These are phyloP conservation scores for Paraphaeosphaeria minitans DNA, from an alignment of 2,329 filamentous ascomycete genomes.

Conservation along the genomic window DNA sequence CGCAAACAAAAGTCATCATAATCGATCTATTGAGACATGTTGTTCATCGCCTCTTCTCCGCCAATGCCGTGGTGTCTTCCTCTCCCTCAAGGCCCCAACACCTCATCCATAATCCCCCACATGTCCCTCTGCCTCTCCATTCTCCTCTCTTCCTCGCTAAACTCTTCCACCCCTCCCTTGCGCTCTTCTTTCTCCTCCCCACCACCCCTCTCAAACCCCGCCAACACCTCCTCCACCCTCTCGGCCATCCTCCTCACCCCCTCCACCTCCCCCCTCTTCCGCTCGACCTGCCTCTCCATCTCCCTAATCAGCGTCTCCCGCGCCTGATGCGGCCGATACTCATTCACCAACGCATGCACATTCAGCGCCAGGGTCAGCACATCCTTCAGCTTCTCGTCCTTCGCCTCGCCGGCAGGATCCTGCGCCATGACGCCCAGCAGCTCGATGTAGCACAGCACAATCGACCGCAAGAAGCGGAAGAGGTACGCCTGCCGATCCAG, in stretches of 20 bases:
- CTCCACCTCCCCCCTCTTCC: conserved; percentile 73
- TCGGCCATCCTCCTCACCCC: conserved; percentile 69
- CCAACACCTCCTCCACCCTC: conserved; percentile 74
- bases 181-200: conserved; percentile 15
- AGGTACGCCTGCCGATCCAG: conserved; percentile 65
- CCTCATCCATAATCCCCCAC: conserved; percentile 46
- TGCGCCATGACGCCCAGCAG: conserved; percentile 71
- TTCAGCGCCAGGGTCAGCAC: conserved; percentile 85
- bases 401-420: conserved; percentile 58
- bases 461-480: conserved; percentile 78
- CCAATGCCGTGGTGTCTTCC: too few species aligned
- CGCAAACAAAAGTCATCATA: too few species aligned
- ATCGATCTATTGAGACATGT: too few species aligned
- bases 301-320: conserved; percentile 83
- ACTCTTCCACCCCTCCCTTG: conserved; percentile 24
- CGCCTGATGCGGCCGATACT: conserved; percentile 92
- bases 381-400: conserved; percentile 74
- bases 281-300: conserved; percentile 84
- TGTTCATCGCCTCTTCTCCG: too few species aligned
- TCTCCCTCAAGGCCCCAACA: conserved; percentile 28
- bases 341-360: conserved; percentile 90
- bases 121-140: conserved; percentile 38
- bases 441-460: conserved; percentile 88
- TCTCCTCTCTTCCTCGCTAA: conserved; percentile 21
- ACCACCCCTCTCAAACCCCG: conserved; percentile 60